Evolutionary conservation across 495 filamentous ascomycete species (phyloP).

Genomic region (Talaromyces wortmannii): DNA sequence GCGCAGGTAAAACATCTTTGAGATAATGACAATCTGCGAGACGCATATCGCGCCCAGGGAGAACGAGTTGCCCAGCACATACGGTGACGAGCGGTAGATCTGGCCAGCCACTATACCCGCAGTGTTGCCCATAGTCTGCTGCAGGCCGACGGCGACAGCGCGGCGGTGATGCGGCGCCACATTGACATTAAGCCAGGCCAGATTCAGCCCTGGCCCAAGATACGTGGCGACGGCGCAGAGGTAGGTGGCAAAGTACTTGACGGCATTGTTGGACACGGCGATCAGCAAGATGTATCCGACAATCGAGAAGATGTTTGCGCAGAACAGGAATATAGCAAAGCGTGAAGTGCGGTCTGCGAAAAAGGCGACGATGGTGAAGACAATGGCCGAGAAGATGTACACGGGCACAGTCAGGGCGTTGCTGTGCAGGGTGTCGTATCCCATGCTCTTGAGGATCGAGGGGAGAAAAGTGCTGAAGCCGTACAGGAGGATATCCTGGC

Average conservation of each 20-base stretch:
- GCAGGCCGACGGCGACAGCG: conserved; percentile 47
- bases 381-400: conserved; percentile 32
- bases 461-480: conserved; percentile 56
- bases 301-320: conserved; percentile 37
- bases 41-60: conserved; percentile 37
- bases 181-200: conserved; percentile 53
- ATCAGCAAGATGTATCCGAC: conserved; percentile 47
- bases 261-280: conserved; percentile 22
- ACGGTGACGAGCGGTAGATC: conserved; percentile 44
- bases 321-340: conserved; percentile 32
- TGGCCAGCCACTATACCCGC: conserved; percentile 49
- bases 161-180: conserved; percentile 50
- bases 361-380: conserved; percentile 35
- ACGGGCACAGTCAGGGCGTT: conserved; percentile 41
- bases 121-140: conserved; percentile 52
- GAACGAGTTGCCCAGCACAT: conserved; percentile 42
- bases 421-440: conserved; percentile 39
- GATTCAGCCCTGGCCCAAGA: conserved; percentile 41
- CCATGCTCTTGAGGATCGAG: conserved; percentile 45
- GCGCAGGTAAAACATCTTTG: conserved; percentile 33
- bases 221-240: conserved; percentile 46
- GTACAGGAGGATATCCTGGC: conserved; percentile 48
- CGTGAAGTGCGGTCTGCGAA: conserved; percentile 30
- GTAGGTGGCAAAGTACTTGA: conserved; percentile 52
- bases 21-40: conserved; percentile 25